These are phyloP conservation scores for Fusarium phyllophilum DNA, from an alignment of 2,329 filamentous ascomycete genomes.

Conservation along the genomic window DNA sequence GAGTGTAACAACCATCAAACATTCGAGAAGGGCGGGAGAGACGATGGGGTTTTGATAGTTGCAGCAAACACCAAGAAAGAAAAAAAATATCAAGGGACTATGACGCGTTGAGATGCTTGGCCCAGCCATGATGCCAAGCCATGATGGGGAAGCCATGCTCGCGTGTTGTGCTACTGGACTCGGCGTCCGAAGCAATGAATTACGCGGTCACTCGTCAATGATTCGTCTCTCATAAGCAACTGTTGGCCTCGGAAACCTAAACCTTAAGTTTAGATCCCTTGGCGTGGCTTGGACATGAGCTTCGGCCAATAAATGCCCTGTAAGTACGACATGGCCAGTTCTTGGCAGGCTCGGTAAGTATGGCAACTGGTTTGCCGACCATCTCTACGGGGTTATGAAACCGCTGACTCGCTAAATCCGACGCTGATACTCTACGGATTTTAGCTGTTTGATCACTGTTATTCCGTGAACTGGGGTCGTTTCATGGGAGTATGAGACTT, in stretches of 20 bases:
- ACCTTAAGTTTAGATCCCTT: slow-evolving; percentile 20
- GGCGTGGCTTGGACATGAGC: background rate
- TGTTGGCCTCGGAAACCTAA: slow-evolving; percentile 14
- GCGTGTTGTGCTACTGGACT: background rate
- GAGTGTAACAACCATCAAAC: background rate
- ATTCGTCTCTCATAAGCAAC: slow-evolving; percentile 1
- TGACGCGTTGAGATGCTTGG: slow-evolving; percentile 22
- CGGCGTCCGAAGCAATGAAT: slow-evolving; percentile 16
- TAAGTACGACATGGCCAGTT: background rate
- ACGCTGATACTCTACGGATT: background rate
- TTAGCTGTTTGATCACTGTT: background rate
- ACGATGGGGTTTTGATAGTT: background rate
- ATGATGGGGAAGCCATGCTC: background rate
- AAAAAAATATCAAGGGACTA: background rate
- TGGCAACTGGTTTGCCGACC: slow-evolving; percentile 1
- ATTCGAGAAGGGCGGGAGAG: background rate
- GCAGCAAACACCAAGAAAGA: background rate
- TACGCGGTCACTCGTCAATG: slow-evolving; percentile 11
- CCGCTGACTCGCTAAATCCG: slow-evolving; percentile 9
- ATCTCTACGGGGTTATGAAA: slow-evolving; percentile 5
- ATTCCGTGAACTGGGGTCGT: background rate
- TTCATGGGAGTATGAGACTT: background rate
- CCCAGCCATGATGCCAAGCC: slow-evolving; percentile 8
- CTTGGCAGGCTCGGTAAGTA: slow-evolving; percentile 17
- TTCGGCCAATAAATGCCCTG: background rate